Evolutionary conservation across 495 filamentous ascomycete genomes (phyloP).

Genomic region (Clohesyomyces aquaticus): DNA sequence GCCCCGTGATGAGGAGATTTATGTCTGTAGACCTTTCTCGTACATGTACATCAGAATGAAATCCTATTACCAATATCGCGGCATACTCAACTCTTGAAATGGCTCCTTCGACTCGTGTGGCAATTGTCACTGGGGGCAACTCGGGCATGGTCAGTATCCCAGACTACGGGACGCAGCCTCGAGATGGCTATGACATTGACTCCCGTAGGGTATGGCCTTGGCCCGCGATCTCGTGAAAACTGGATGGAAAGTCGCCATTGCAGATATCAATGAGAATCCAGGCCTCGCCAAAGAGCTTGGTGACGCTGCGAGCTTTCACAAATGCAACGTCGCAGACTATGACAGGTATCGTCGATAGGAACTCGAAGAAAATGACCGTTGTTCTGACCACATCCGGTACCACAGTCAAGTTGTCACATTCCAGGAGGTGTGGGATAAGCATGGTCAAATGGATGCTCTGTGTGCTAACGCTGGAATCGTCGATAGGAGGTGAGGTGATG

Average conservation of each 20-base stretch:
- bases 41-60: no score
- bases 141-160: conserved; percentile 38
- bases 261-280: conserved; percentile 41
- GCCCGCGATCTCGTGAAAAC: conserved; percentile 36
- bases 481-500: conserved; percentile 40
- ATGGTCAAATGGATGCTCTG: conserved; percentile 49
- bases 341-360: conserved; percentile 24
- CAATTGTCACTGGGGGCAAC: conserved; percentile 46
- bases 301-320: conserved; percentile 41
- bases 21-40: no score
- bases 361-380: not conserved
- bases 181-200: not conserved
- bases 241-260: conserved; percentile 45
- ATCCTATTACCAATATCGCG: no score
- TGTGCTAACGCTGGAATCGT: conserved; percentile 52
- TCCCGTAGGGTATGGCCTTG: conserved; percentile 27
- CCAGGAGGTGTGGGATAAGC: conserved; percentile 43
- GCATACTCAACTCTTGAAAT: conserved; percentile 10
- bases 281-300: conserved; percentile 44
- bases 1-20: conserved; percentile 12
- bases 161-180: no score
- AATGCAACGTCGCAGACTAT: conserved; percentile 48
- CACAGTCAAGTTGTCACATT: conserved; percentile 45
- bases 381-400: not conserved
- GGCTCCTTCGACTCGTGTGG: conserved; percentile 34